Evolutionary conservation across 2,329 filamentous ascomycete species (phyloP).

Genomic region (Alternaria sp.): DNA sequence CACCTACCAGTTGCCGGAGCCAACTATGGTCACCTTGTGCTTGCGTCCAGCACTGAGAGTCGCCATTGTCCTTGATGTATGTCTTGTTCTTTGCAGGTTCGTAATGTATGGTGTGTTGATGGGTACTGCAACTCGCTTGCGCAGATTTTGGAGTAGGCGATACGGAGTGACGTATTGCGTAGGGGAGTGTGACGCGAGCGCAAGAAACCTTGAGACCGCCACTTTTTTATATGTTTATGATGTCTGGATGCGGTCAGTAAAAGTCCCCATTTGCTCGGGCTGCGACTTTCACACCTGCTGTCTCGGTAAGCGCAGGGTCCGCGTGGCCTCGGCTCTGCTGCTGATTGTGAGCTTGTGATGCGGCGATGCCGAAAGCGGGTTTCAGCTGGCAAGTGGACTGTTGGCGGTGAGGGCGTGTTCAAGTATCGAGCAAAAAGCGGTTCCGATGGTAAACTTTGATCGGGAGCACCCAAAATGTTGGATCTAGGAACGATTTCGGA

Average conservation of each 20-base stretch:
- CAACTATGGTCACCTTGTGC: slow-evolving; percentile 93
- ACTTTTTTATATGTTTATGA: slow-evolving; percentile 29
- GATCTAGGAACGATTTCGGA: slow-evolving; percentile 14
- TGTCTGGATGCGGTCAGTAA: slow-evolving; percentile 15
- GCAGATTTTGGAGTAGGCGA: slow-evolving; percentile 20
- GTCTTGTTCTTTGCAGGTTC: slow-evolving; percentile 7
- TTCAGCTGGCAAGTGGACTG: slow-evolving; percentile 22
- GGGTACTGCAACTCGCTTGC: slow-evolving; percentile 12
- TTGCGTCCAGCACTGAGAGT: slow-evolving; percentile 67
- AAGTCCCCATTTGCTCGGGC: slow-evolving; percentile 28
- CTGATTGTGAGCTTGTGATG: slow-evolving; percentile 38
- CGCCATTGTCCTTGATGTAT: slow-evolving; percentile 53
- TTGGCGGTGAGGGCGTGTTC: slow-evolving; percentile 17
- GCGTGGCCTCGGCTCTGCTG: slow-evolving; percentile 38
- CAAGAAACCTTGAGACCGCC: slow-evolving; percentile 30
- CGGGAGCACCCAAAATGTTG: slow-evolving; percentile 20
- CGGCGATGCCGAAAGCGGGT: slow-evolving; percentile 34
- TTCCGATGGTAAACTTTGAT: not conserved
- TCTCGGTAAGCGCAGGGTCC: slow-evolving; percentile 26
- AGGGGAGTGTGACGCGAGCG: slow-evolving; percentile 20
- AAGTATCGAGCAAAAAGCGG: slow-evolving; percentile 1
- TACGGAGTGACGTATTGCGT: slow-evolving; percentile 31
- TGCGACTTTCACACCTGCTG: slow-evolving; percentile 32
- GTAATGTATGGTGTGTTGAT: slow-evolving; percentile 14
- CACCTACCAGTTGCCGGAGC: slow-evolving; percentile 91